A percentile compares a stretch with the other conserved stretches of the same genome.
Evolutionary conservation across 306 rosid genomes (phyloP).

Genomic region (Myrica gale): DNA sequence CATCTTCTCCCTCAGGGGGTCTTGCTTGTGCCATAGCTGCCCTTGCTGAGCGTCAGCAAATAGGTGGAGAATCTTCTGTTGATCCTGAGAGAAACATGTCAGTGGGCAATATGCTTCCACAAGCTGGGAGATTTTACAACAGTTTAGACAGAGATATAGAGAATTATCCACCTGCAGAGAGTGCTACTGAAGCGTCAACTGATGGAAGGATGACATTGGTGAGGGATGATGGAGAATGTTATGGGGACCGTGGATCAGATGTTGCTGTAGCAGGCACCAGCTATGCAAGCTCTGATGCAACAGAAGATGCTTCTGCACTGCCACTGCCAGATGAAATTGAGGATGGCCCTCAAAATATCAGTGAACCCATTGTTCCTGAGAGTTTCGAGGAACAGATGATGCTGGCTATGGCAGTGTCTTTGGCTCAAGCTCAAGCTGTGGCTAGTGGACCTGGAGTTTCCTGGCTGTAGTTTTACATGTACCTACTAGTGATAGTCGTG

Average conservation of each 20-base stretch:
- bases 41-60: constrained; percentile 96
- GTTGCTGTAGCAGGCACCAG: constrained; percentile 58
- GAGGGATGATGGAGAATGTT: constrained; percentile 60
- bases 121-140: constrained; percentile 57
- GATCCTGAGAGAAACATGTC: constrained; percentile 43
- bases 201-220: constrained; percentile 36
- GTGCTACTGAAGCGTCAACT: constrained; percentile 38
- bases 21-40: constrained; percentile 98
- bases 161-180: constrained; percentile 52
- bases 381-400: constrained; percentile 98
- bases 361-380: constrained; percentile 69
- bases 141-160: constrained; percentile 45
- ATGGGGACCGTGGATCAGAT: constrained; percentile 48
- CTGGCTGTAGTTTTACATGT: constrained; percentile 59
- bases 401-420: constrained; percentile 95
- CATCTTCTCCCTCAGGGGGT: constrained; percentile 87
- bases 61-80: constrained; percentile 53
- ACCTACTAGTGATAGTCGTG: constrained; percentile 28
- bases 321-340: constrained; percentile 50
- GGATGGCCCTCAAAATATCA: constrained; percentile 44
- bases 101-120: constrained; percentile 48
- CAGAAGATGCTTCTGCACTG: constrained; percentile 46
- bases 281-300: constrained; percentile 53
- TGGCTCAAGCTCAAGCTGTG: constrained; percentile 78
- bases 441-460: constrained; percentile 60